Base-by-base conservation (phyloP, 768 basidiomycete genomes). In the Mycena galericulata region DNA sequence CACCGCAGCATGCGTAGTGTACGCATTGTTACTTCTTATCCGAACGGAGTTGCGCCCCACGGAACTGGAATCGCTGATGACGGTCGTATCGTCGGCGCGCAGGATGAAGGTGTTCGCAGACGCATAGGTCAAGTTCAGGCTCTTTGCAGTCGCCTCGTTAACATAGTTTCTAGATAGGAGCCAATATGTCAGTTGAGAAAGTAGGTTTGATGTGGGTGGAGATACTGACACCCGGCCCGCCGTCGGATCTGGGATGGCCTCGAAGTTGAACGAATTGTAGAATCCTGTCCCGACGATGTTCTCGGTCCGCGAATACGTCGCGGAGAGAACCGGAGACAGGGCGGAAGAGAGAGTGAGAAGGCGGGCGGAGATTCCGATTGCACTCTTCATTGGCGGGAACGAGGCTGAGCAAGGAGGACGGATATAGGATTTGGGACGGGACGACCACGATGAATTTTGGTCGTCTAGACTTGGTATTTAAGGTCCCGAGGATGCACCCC, bases 11-110 rank as follows among this genome's bases (percentile, higher is more conserved):
- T 88, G 87, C 18, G 81, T 86, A 2, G 80, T 82, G 71, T 86
- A 90, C 5, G 77, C 75, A 40, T 86, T 85, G 67, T 84, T 85
- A 11, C 85, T 83, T 41, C 79, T 78, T 62, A 90, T 82, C 43
- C 89, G 81, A 24, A 89, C 86, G 9, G 87, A 88, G 57, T 85
- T 79, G 30, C 89, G 78, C n/a, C 90, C 89, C 20, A 85, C 76
- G 1, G 85, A 85, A 40, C 71, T 76, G 0, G 89, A 62, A 70
- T 73, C 61, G 34, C 34, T 36, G 55, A 90, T 81, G 6, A 75
- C 76, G 2, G 82, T 85, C 17, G 77, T 84, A 65, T 78, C 72
- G 70, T 90, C 89, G 2, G 87, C 81, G 34, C 88, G 84, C 24
- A 90, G 76, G 66, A 89, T 81, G 74, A 90, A 87, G 5, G 80